Base-by-base conservation (phyloP, 1,284 basidiomycete species). In the Sporisorium exsertum region DNA sequence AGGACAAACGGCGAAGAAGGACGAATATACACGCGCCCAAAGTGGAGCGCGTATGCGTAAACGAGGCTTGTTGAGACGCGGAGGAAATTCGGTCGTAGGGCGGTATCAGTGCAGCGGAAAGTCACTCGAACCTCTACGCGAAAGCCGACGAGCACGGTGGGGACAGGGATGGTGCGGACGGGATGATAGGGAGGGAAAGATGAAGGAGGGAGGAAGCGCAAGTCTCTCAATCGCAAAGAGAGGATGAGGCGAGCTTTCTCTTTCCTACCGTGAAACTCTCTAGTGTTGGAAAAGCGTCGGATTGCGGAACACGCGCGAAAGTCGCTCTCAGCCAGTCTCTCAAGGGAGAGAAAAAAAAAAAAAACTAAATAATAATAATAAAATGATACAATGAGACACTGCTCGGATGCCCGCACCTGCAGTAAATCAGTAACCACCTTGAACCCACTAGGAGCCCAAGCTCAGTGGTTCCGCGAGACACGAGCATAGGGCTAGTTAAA, bases 31-130 rank as follows among this genome's bases (percentile, higher is more conserved):
- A 62, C 59, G 63, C 69, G 63, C 55, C 46, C 33, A 43, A 62
- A 58, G 63, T 72, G 69, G 69, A 72, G 69, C 63, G 69, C 69
- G 69, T 66, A 62, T 49, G 59, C 54, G 54, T 58, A 58, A 72
- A 72, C 55, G 60, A 63, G 63, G 51, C 58, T 40, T 58, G 35
- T 58, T 37, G 47, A 43, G 58, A 70, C 68, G 68, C 68, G 54
- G 63, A 61, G 33, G 51, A 65, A 72, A 62, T 53, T 72, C 63
- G 46, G 35, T 45, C 27, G 27, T 3, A 18, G n/a, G 26, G 42
- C 27, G 22, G 51, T 33, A 27, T 54, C 52, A 18, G 29, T 20
- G 45, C 33, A 27, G 46, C 22, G 20, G 22, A 27, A 58, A 37
- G 20, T 29, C 47, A 42, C 56, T 50, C 9, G 47, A 24, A 45